Conservation (phyloP, 2,329 filamentous ascomycete species). For the Cercospora janseana region DNA sequence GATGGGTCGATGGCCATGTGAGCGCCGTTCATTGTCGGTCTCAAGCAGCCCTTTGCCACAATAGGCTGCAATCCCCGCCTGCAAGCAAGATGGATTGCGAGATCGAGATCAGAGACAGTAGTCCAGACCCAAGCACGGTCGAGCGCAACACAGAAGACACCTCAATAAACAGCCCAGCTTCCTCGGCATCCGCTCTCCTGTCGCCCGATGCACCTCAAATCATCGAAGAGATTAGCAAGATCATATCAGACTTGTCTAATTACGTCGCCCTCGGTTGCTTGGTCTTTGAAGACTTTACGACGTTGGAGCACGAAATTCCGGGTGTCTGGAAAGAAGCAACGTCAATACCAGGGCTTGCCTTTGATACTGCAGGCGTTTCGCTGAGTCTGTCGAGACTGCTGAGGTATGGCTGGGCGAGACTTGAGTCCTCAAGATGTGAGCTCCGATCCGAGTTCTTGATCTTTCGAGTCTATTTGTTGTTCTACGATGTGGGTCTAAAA, state of each 20-base stretch:
- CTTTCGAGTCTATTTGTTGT: slow-evolving; percentile 32
- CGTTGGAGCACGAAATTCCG: slow-evolving; percentile 1
- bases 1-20: too few relatives aligned
- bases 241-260: slow-evolving; percentile 23
- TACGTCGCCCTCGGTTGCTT: slow-evolving; percentile 33
- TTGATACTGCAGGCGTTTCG: background rate
- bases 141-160: background rate
- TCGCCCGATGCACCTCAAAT: background rate
- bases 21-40: too few relatives aligned
- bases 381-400: slow-evolving; percentile 22
- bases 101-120: background rate
- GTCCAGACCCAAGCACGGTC: background rate
- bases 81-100: background rate
- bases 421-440: slow-evolving; percentile 14
- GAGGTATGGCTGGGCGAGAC: slow-evolving; percentile 27
- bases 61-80: background rate
- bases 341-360: background rate
- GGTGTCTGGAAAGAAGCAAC: slow-evolving; percentile 11
- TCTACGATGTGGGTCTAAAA: slow-evolving; percentile 55
- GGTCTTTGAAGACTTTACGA: slow-evolving; percentile 14
- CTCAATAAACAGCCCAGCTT: background rate
- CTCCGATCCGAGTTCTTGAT: slow-evolving; percentile 14
- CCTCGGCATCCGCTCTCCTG: background rate
- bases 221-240: background rate
- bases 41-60: background rate